Evolutionary conservation across 2,329 filamentous ascomycete genomes (phyloP).

Genomic region (Aspergillus phoenicis): DNA sequence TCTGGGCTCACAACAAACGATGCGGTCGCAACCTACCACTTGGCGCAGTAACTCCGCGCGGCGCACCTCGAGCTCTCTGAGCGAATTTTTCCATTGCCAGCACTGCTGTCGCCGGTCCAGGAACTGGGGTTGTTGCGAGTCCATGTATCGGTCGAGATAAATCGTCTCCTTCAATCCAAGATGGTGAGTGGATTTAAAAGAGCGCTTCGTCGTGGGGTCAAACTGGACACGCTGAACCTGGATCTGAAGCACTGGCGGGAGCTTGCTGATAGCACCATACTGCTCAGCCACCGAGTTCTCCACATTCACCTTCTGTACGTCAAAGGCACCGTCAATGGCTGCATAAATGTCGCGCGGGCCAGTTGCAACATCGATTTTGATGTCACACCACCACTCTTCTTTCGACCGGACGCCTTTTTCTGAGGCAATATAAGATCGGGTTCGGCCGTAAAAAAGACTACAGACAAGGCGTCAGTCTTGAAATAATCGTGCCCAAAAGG

Average conservation of each 20-base stretch:
- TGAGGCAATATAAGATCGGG: constrained; percentile 50
- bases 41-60: constrained; percentile 46
- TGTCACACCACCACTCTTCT: constrained; percentile 63
- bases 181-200: constrained; percentile 74
- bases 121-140: constrained; percentile 61
- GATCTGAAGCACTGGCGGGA: constrained; percentile 85
- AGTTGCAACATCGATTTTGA: constrained; percentile 61
- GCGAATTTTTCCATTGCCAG: constrained; percentile 72
- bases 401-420: constrained; percentile 51
- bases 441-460: constrained; percentile 56
- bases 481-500: background rate
- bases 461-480: background rate
- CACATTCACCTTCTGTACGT: constrained; percentile 72
- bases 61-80: constrained; percentile 58
- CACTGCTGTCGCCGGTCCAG: constrained; percentile 67
- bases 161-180: constrained; percentile 79
- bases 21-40: constrained; percentile 26
- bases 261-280: constrained; percentile 71
- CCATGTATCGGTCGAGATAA: constrained; percentile 86
- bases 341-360: constrained; percentile 72
- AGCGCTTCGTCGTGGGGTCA: constrained; percentile 60
- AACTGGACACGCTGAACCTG: constrained; percentile 82
- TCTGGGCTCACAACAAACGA: background rate
- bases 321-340: constrained; percentile 82
- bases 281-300: constrained; percentile 61